These are phyloP conservation scores for Neopestalotiopsis rosae DNA, from an alignment of 2,329 filamentous ascomycete species.

Conservation along the genomic window DNA sequence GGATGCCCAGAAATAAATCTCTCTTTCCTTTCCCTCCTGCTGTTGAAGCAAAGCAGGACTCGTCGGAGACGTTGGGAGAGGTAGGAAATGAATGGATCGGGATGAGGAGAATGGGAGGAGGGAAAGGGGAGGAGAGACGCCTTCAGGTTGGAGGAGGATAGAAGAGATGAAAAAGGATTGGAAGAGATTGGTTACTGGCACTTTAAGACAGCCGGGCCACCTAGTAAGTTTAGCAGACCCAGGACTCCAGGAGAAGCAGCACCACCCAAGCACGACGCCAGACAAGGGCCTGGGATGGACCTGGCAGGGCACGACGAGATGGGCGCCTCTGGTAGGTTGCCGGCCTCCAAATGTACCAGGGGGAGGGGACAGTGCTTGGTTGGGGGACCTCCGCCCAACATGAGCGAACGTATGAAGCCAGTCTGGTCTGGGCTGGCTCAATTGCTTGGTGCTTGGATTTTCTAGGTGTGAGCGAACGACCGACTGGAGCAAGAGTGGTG, in stretches of 20 bases:
- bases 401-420: neutral
- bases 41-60: slow-evolving; percentile 46
- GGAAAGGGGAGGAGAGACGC: slow-evolving; percentile 41
- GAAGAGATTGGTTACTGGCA: slow-evolving; percentile 53
- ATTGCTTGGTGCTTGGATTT: too few relatives aligned
- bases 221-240: slow-evolving; percentile 12
- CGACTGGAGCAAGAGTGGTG: neutral
- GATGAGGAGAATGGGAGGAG: slow-evolving; percentile 44
- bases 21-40: slow-evolving; percentile 39
- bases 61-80: slow-evolving; percentile 42
- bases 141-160: slow-evolving; percentile 60
- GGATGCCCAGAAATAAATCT: slow-evolving; percentile 24
- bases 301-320: slow-evolving; percentile 17
- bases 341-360: slow-evolving; percentile 3
- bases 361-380: neutral
- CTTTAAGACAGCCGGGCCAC: slow-evolving; percentile 45
- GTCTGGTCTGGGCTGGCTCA: neutral
- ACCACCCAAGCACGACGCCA: slow-evolving; percentile 17
- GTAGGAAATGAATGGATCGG: slow-evolving; percentile 60
- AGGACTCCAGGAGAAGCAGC: slow-evolving; percentile 11
- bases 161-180: slow-evolving; percentile 61
- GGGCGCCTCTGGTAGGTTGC: slow-evolving; percentile 16
- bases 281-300: slow-evolving; percentile 18
- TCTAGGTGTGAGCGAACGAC: neutral
- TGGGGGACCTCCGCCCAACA: slow-evolving; percentile 16